Base-by-base conservation (phyloP, 2,329 filamentous ascomycete species). In the Cephalotrichum gorgonifer region DNA sequence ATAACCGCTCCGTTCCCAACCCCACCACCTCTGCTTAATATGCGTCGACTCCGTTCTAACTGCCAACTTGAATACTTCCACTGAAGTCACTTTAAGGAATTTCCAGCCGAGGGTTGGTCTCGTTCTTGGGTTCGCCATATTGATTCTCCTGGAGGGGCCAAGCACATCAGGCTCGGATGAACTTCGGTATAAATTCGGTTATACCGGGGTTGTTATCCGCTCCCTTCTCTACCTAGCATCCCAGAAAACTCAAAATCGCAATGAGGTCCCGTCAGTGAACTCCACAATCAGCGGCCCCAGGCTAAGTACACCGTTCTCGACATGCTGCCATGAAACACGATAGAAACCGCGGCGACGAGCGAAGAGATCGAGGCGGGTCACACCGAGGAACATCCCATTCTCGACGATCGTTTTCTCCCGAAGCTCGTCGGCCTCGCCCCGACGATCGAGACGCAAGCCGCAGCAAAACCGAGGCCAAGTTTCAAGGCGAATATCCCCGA, bases 281-380 rank as follows among this genome's bases (percentile, higher is more conserved):
- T 49, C 47, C 47, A 43, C 47, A 49, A 35, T 42, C 39, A 30
- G 20, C 30, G 25, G 15, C 42, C 23, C 41, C 23, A 41, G 30
- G 39, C 41, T 22, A 39, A 49, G 47, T 54, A 57, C 50, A 54
- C 54, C n/a, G 55, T 55, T 57, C 54, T 60, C 60, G 58, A 62
- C 55, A 67, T 68, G 64, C 61, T 64, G 63, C 64, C 61, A 69
- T 69, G 66, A 67, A 54, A 59, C 63, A 67, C 61, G 59, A 58
- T 51, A 58, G 60, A 57, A 59, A 60, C 62, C 58, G 56, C 56
- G 56, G 67, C 59, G 63, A 66, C 47, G 56, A 62, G 55, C 58
- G 48, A 26, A 44, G 62, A 61, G 63, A 67, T 54, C 56, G 62
- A 61, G 61, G 60, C 60, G 60, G 63, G 56, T 55, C 56, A 52